A percentile compares a stretch with the other conserved stretches of the same genome.
Conservation (phyloP, 2,329 filamentous ascomycete genomes). For the Colletotrichum tofieldiae region DNA sequence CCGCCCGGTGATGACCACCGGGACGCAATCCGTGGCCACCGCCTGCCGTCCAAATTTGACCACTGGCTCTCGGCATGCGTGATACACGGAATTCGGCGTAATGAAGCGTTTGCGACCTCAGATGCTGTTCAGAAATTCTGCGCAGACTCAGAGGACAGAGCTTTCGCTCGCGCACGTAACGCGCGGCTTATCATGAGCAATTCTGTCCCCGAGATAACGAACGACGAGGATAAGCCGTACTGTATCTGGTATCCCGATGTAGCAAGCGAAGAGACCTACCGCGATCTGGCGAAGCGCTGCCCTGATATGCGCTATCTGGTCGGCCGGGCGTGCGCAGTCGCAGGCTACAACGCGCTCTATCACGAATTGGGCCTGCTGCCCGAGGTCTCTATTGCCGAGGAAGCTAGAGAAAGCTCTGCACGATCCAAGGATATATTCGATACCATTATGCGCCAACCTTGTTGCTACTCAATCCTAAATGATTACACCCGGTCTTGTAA, state of each 20-base stretch:
- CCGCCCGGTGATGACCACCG: neutral
- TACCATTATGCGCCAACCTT: neutral
- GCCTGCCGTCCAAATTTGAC: neutral
- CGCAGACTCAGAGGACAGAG: neutral
- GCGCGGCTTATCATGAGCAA: slow-evolving; percentile 50
- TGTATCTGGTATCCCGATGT: slow-evolving; percentile 60
- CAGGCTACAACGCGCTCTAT: slow-evolving; percentile 53
- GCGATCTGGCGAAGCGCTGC: slow-evolving; percentile 50
- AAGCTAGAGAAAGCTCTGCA: slow-evolving; percentile 51
- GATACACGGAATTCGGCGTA: neutral
- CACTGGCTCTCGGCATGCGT: neutral
- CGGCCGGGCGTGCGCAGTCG: slow-evolving; percentile 57
- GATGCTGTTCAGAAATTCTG: neutral
- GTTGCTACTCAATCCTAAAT: slow-evolving; percentile 50
- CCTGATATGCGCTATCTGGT: slow-evolving; percentile 56
- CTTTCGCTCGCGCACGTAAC: slow-evolving; percentile 17
- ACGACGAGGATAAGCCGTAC: slow-evolving; percentile 50
- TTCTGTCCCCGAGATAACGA: slow-evolving; percentile 25
- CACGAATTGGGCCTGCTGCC: slow-evolving; percentile 54
- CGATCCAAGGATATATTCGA: slow-evolving; percentile 47
- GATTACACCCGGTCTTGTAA: slow-evolving; percentile 50
- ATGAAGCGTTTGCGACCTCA: neutral
- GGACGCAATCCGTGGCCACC: neutral
- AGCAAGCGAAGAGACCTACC: slow-evolving; percentile 55
- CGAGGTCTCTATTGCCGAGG: slow-evolving; percentile 55